Evolutionary conservation across 116 monocot species (phyloP), one percentile per base, ranked within the genome.

Genomic region (Posidonia oceanica): DNA sequence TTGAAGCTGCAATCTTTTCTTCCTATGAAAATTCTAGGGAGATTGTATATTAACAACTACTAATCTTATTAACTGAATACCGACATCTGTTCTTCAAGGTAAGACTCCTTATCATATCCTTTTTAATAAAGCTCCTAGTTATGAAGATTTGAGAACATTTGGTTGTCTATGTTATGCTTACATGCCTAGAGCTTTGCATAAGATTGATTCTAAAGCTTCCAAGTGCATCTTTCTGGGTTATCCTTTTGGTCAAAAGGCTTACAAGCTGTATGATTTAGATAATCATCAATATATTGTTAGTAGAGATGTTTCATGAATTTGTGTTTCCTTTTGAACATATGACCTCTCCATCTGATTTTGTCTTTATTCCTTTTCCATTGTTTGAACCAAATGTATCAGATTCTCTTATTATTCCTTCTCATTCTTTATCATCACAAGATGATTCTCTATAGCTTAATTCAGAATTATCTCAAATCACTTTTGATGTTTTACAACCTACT

Each of bases 181-280:
- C 40, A 51, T n/a, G 44, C 44, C 0, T 7, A 22, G 10, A 59
- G 22, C 2, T n/a, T 21, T 0, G 61, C 48, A 36, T 4, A 70
- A 70, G 11, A 14, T 72, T 42, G 48, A 59, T 2, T 0, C 42
- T 11, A 72, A 52, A 29, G 60, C 59, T 18, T 11, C 59, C 12
- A 55, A 71, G 1, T 16, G n/a, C 8, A 17, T 59, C 2, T 55
- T 71, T 21, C 5, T 72, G 0, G 72, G 72, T n/a, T 62, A 72
- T 62, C 21, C 59, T 2, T 18, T 21, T 13, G 11, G 48, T 51
- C 8, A 18, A n/a, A 62, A 44, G 39, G 59, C 14, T 0, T 59
- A 59, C 4, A 59, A 59, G 6, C 6, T 41, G 41, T 41, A 3
- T 3, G 6, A 41, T 41, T 41, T 41, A 41, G 41, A 41, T 41